phyloP scores from a whole-genome alignment of 345 rosid species.

The Dovyalis caffra region DNA sequence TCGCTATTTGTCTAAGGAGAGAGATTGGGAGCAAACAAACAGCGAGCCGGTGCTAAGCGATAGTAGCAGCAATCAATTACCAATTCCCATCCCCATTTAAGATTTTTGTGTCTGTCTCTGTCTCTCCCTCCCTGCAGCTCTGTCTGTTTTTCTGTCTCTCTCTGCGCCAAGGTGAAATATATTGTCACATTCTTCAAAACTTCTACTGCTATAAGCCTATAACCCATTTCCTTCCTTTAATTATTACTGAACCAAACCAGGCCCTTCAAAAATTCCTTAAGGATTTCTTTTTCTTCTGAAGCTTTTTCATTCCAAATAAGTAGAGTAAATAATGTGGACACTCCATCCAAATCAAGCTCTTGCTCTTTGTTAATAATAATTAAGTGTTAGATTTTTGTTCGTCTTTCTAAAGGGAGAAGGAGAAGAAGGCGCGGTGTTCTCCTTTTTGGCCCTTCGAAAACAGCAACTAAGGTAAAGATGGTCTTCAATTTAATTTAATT shows the following conservation, averaged over 20 bases:
- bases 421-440: neutral
- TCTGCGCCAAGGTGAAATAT: conserved; percentile 2
- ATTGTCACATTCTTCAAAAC: conserved; percentile 12
- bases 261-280: neutral
- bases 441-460: neutral
- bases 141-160: conserved; percentile 9
- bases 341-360: neutral
- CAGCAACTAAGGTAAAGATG: neutral
- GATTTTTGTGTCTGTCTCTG: neutral
- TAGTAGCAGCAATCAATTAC: neutral
- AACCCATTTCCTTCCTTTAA: neutral
- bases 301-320: neutral
- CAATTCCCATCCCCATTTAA: neutral
- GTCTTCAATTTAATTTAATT: neutral
- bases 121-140: neutral
- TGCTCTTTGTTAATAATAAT: neutral
- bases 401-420: no score
- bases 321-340: neutral
- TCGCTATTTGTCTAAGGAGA: no score
- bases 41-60: neutral
- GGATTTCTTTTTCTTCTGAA: no score
- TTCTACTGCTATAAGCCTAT: no score
- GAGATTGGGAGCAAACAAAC: no score
- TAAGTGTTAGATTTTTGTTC: no score
- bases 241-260: neutral